A percentile compares a stretch with the other conserved stretches of the same genome.
Conservation (phyloP, 1,139 yeast species). For the Spathaspora sp. region DNA sequence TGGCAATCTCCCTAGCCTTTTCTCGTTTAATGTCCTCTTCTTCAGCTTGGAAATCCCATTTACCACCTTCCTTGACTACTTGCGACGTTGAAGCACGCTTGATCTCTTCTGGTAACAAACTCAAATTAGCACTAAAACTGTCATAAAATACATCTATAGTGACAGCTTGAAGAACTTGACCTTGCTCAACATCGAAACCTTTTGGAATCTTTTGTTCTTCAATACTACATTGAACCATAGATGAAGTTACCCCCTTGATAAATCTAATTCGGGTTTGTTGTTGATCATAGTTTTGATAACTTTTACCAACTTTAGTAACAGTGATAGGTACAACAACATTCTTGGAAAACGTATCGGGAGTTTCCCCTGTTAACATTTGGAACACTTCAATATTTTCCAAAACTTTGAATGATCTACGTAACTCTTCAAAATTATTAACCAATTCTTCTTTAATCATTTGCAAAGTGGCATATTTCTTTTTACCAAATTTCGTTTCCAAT, state of each 20-base stretch:
- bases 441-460: slow-evolving; percentile 89
- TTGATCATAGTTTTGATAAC: slow-evolving; percentile 28
- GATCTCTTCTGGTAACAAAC: slow-evolving; percentile 67
- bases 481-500: slow-evolving; percentile 72
- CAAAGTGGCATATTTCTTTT: slow-evolving; percentile 76
- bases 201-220: slow-evolving; percentile 66
- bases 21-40: slow-evolving; percentile 61
- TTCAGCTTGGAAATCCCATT: slow-evolving; percentile 88
- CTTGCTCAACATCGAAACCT: slow-evolving; percentile 49
- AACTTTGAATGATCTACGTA: slow-evolving; percentile 70
- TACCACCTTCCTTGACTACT: slow-evolving; percentile 55
- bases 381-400: slow-evolving; percentile 73
- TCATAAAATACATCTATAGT: slow-evolving; percentile 69
- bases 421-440: slow-evolving; percentile 82
- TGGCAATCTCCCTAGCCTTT: slow-evolving; percentile 56
- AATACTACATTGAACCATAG: slow-evolving; percentile 73
- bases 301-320: slow-evolving; percentile 54
- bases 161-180: slow-evolving; percentile 87
- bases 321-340: slow-evolving; percentile 82
- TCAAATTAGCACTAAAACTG: slow-evolving; percentile 70
- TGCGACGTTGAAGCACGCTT: slow-evolving; percentile 53
- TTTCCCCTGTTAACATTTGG: slow-evolving; percentile 88
- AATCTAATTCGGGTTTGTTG: slow-evolving; percentile 38
- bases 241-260: slow-evolving; percentile 65
- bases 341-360: slow-evolving; percentile 61